Percentiles rank a stretch among this genome's conserved stretches.
Conservation (phyloP, 768 basidiomycete genomes). For the Agaricus subrufescens region DNA sequence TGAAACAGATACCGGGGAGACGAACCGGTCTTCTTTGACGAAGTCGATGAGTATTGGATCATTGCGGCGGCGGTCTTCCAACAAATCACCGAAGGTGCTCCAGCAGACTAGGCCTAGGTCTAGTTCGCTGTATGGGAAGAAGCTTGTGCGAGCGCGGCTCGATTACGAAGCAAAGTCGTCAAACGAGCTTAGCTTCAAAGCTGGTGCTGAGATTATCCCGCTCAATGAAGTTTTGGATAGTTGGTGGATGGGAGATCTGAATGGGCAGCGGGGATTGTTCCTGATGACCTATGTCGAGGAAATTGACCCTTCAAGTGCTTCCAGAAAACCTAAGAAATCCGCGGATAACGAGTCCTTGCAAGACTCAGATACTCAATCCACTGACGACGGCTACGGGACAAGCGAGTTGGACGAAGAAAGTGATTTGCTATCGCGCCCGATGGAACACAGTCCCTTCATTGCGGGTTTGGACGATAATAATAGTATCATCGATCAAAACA, state of each 20-base stretch:
- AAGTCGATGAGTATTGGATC: conserved; percentile 23
- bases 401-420: conserved; percentile 43
- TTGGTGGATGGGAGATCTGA: conserved; percentile 86
- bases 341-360: conserved; percentile 4
- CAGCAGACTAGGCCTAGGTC: conserved; percentile 43
- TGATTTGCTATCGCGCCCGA: conserved; percentile 40
- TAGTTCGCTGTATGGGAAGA: conserved; percentile 43
- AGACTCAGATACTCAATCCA: conserved; percentile 9
- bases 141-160: conserved; percentile 64
- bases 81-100: conserved; percentile 25
- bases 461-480: conserved; percentile 30
- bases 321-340: background rate
- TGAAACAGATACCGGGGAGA: conserved; percentile 19
- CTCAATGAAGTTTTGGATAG: conserved; percentile 79
- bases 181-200: conserved; percentile 74
- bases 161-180: conserved; percentile 64
- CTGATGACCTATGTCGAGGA: conserved; percentile 66
- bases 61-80: conserved; percentile 1
- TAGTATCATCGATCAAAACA: conserved; percentile 30
- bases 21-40: conserved; percentile 17
- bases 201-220: conserved; percentile 73
- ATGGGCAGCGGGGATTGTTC: conserved; percentile 75
- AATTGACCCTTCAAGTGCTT: conserved; percentile 12
- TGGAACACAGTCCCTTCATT: conserved; percentile 44
- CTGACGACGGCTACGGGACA: conserved; percentile 22